Conservation (phyloP, 306 rosid genomes). For the Citrullus mucosospermus region DNA sequence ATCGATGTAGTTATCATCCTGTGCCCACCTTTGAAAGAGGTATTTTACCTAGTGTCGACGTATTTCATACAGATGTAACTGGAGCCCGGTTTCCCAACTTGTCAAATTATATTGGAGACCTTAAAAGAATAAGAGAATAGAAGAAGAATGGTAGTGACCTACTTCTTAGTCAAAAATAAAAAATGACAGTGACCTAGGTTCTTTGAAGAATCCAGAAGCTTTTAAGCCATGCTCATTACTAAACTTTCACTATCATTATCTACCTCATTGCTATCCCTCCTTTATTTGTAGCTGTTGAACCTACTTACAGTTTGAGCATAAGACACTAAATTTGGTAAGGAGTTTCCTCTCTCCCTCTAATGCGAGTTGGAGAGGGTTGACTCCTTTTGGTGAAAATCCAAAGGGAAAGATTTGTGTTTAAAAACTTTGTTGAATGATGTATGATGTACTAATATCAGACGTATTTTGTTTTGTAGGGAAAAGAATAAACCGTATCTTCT, state of each 20-base stretch:
- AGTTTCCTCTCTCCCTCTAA: neutral
- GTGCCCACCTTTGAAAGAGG: neutral
- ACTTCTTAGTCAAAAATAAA: too few species aligned
- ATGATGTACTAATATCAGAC: slow-evolving; percentile 8
- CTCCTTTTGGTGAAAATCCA: neutral
- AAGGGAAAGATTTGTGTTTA: neutral
- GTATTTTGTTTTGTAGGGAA: slow-evolving; percentile 31
- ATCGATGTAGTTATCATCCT: neutral
- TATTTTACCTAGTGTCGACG: neutral
- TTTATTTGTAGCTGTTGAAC: neutral
- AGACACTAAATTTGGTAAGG: neutral
- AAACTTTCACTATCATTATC: too few species aligned
- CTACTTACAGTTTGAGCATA: neutral
- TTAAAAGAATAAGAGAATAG: too few species aligned
- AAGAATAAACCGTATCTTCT: slow-evolving; percentile 65
- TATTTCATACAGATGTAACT: neutral
- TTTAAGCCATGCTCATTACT: neutral
- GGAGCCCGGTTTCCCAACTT: too few species aligned
- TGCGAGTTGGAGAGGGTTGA: neutral
- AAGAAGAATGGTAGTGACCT: neutral
- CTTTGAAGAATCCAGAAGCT: neutral
- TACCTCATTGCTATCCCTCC: neutral
- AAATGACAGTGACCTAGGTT: neutral
- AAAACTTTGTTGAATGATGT: neutral
- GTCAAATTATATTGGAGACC: too few species aligned